Percentiles rank a stretch among this genome's conserved stretches.
phyloP scores from a whole-genome alignment of 2,329 filamentous ascomycete species.

The Ilyonectria sp. region DNA sequence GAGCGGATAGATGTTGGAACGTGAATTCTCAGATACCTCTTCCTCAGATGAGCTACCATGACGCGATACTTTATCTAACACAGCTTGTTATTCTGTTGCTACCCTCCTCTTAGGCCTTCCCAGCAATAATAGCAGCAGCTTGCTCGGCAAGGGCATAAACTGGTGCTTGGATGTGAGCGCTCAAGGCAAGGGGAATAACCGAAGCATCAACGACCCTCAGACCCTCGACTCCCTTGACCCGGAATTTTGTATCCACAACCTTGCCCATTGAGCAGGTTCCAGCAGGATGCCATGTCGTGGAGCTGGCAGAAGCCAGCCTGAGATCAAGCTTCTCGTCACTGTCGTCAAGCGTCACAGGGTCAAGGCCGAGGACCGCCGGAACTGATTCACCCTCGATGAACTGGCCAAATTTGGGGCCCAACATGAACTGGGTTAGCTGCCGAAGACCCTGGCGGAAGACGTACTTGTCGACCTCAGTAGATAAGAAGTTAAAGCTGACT shows the following conservation, averaged over 20 bases:
- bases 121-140: slow-evolving; percentile 46
- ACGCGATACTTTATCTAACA: not conserved
- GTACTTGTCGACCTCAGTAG: slow-evolving; percentile 45
- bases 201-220: slow-evolving; percentile 55
- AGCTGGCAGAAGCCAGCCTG: slow-evolving; percentile 37
- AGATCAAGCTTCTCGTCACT: slow-evolving; percentile 42
- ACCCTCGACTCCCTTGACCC: slow-evolving; percentile 61
- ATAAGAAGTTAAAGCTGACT: slow-evolving; percentile 45
- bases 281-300: slow-evolving; percentile 68
- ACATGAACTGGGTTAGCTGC: slow-evolving; percentile 43
- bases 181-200: slow-evolving; percentile 50
- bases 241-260: slow-evolving; percentile 70
- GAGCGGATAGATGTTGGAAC: too few relatives aligned
- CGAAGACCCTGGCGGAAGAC: slow-evolving; percentile 44
- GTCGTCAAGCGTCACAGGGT: slow-evolving; percentile 36
- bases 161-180: slow-evolving; percentile 50
- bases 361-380: slow-evolving; percentile 29
- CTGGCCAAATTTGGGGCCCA: slow-evolving; percentile 37
- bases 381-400: slow-evolving; percentile 43
- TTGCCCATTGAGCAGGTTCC: slow-evolving; percentile 69
- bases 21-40: too few relatives aligned
- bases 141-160: slow-evolving; percentile 55
- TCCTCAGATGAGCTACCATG: too few relatives aligned
- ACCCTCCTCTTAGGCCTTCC: slow-evolving; percentile 12
- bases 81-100: not conserved